These are phyloP conservation scores for Fragilaria radians DNA, from an alignment of 108 stramenopile species.

Conservation along the genomic window DNA sequence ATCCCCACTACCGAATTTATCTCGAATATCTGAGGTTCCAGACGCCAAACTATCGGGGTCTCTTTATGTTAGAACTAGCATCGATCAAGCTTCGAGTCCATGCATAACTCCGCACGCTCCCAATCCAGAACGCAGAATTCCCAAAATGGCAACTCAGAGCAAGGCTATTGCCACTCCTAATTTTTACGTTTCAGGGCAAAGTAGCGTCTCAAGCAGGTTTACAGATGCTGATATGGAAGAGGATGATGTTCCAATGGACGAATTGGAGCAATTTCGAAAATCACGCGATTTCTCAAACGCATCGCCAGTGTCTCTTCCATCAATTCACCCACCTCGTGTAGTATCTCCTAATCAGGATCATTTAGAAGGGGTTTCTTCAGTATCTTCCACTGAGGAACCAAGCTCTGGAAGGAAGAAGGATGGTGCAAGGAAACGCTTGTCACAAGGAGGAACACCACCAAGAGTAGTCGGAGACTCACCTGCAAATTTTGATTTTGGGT, in stretches of 20 bases:
- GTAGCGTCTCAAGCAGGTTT: not conserved
- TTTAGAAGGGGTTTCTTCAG: not conserved
- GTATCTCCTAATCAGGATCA: not conserved
- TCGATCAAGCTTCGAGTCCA: not conserved
- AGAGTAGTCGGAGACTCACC: not conserved
- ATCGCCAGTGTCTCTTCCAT: no score
- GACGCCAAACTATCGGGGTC: not conserved
- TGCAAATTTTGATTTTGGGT: no score
- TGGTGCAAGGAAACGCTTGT: not conserved
- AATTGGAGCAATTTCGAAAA: not conserved
- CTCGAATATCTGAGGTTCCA: not conserved
- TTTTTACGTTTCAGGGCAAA: not conserved
- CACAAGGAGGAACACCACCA: not conserved
- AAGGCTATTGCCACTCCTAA: not conserved
- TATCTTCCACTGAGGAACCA: not conserved
- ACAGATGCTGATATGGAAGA: not conserved
- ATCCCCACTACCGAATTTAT: not conserved
- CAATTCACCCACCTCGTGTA: not conserved
- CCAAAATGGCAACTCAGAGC: not conserved
- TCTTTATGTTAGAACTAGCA: no score
- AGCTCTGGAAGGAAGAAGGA: not conserved
- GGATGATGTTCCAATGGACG: not conserved
- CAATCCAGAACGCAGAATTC: not conserved
- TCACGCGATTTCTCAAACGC: not conserved
- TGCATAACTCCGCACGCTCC: not conserved